Evolutionary conservation across 257 asterid genomes (phyloP), one percentile per base, ranked within the genome.

Genomic region (Capsicum baccatum): DNA sequence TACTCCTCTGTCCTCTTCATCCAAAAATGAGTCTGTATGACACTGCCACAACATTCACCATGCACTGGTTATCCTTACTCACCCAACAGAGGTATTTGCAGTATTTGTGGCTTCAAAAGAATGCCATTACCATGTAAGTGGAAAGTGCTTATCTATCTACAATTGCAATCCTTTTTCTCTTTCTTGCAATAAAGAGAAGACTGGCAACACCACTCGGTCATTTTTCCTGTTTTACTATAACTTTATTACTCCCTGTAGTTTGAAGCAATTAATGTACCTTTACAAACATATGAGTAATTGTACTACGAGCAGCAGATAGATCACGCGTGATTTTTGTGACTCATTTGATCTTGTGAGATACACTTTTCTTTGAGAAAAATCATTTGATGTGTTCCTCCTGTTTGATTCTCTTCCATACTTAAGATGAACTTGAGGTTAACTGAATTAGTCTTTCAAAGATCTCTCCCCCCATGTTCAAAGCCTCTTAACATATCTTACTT

Each of bases 41-140:
- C 62, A 50, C 21, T 74, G 60, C 60, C 80, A 19, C 10, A 50
- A 50, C 80, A 21, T 12, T 48, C 80, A 74, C 80, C 19, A 50
- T 74, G 21, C 19, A 50, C 21, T 60, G 80, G 42, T 74, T 71
- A 10, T 48, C 80, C 80, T 73, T 6, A 11, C 16, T 52, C n/a
- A n/a, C 79, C 39, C n/a, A 48, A 48, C 7, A 6, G 13, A 26
- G 5, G 6, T 74, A 12, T 19, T 69, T 48, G 80, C 42, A 21
- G 42, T 48, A 74, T 19, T 74, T 21, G 19, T 74, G 62, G 19
- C 62, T 74, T 74, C 19, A 74, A 74, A 74, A 74, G 80, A 74
- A 50, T 74, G 42, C 60, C 62, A 74, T 74, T 42, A 50, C 59
- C 50, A 74, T 71, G 58, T 47, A 71, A n/a, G 80, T 33, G 17